Conservation (phyloP, 208 protist genomes). For the Porcisia deanei region DNA sequence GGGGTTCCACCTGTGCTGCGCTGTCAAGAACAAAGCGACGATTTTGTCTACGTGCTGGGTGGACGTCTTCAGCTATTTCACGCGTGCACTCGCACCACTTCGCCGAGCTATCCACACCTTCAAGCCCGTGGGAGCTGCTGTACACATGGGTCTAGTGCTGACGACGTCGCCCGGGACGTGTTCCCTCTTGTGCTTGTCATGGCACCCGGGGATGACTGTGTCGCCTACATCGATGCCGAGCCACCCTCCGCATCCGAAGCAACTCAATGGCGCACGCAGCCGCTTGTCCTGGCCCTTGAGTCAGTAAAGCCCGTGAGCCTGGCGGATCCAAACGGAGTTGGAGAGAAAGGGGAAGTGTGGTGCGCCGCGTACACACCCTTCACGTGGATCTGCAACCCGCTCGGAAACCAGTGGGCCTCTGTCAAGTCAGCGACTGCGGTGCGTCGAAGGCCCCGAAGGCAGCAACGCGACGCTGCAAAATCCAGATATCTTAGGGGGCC, state of each 20-base stretch:
- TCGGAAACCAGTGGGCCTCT: conserved; percentile 22
- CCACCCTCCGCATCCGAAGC: conserved; percentile 10
- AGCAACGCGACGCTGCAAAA: not conserved
- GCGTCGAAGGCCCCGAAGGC: not conserved
- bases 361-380: conserved; percentile 34
- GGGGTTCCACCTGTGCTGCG: conserved; percentile 42
- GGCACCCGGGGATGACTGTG: conserved; percentile 19
- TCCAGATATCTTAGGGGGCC: too few species aligned
- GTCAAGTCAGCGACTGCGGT: conserved; percentile 6
- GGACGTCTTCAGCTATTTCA: conserved; percentile 16
- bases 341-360: conserved; percentile 10
- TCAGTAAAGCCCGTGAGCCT: not conserved
- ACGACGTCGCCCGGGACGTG: conserved; percentile 18
- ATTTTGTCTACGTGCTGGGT: conserved; percentile 17
- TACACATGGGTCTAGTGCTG: not conserved
- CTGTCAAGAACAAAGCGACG: conserved; percentile 16
- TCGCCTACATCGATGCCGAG: conserved; percentile 19
- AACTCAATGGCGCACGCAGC: conserved; percentile 14
- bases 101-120: not conserved
- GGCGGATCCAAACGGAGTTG: not conserved
- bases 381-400: conserved; percentile 35
- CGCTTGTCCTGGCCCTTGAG: conserved; percentile 22
- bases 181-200: conserved; percentile 27
- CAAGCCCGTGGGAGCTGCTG: not conserved
- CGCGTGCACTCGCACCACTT: not conserved